These are phyloP conservation scores for Stachybotrys echinatus DNA, from an alignment of 2,329 filamentous ascomycete genomes.

Conservation along the genomic window DNA sequence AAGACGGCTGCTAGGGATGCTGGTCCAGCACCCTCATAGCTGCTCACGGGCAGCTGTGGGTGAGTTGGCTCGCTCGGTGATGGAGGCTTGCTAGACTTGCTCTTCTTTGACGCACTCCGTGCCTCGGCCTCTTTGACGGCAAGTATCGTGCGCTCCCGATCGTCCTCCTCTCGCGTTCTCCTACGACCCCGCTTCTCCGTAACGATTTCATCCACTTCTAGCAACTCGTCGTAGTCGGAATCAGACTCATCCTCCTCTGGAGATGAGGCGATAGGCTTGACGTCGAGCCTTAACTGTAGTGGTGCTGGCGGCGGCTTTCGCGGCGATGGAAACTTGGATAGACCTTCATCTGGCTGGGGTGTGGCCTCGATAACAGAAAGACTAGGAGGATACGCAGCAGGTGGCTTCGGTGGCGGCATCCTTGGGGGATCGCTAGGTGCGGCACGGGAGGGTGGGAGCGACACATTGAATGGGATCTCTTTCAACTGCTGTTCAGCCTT, in stretches of 20 bases:
- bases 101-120: slow-evolving; percentile 70
- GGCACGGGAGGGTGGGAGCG: slow-evolving; percentile 51
- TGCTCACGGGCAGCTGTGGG: slow-evolving; percentile 25
- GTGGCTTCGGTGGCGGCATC: slow-evolving; percentile 46
- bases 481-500: slow-evolving; percentile 34
- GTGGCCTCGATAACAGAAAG: slow-evolving; percentile 38
- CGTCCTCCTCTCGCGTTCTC: slow-evolving; percentile 84
- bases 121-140: slow-evolving; percentile 62
- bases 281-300: slow-evolving; percentile 53
- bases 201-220: slow-evolving; percentile 62
- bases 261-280: slow-evolving; percentile 13
- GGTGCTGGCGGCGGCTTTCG: slow-evolving; percentile 84
- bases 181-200: slow-evolving; percentile 65
- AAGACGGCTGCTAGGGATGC: slow-evolving; percentile 50
- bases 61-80: slow-evolving; percentile 25
- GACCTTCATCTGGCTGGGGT: slow-evolving; percentile 36
- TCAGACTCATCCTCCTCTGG: slow-evolving; percentile 58
- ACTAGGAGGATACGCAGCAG: slow-evolving; percentile 11
- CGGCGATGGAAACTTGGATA: slow-evolving; percentile 53
- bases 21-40: slow-evolving; percentile 32
- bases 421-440: slow-evolving; percentile 47
- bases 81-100: slow-evolving; percentile 37
- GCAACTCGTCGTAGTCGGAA: slow-evolving; percentile 77
- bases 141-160: slow-evolving; percentile 68
- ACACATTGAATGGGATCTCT: slow-evolving; percentile 45